Evolutionary conservation across 192 early-diverging fungal genomes (phyloP), one percentile per base, ranked within the genome.

Genomic region (Obelidium mucronatum): DNA sequence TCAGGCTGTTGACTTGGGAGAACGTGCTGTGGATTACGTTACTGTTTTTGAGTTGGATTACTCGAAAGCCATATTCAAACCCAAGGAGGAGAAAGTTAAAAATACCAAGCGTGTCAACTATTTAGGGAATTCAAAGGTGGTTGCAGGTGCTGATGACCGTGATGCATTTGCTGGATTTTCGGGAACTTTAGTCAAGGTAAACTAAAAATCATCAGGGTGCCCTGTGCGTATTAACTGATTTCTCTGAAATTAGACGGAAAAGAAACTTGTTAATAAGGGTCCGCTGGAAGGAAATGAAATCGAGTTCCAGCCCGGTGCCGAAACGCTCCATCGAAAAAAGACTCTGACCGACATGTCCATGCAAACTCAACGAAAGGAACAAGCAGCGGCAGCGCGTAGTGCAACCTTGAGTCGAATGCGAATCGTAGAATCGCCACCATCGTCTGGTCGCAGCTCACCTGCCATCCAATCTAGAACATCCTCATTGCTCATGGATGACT

Each of bases 31-130:
- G 1, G 61, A 78, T 22, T 77, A 75, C 52, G 53, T 87, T 30
- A 59, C 53, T 2, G 71, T 83, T 3, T 89, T 65, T 67, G 74
- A 71, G 33, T 89, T 98, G 34, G 93, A 96, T 36, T 85, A 87
- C 58, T 88, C 0, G 4, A 62, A 90, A 33, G 84, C 91, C 11
- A 82, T 97, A 26, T 99, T 93, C 84, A 82, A 93, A 59, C 97
- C 97, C 37, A 26, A 90, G 28, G 90, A 90, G 53, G 89, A 88
- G 66, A 95, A 93, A 78, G 85, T 99, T 60, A 94, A 94, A 82
- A 95, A 94, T 78, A 83, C 89, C 4, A 86, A 90, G 60, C 92
- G 92, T 80, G 90, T 91, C 56, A 91, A 93, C 63, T 94, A 93
- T 70, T 73, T 94, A 59, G 94, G 92, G 24, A 91, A 86, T 40